Evolutionary conservation across 2,329 filamentous ascomycete genomes (phyloP), one percentile per base, ranked within the genome.

Genomic region (Leptodontidium sp.): DNA sequence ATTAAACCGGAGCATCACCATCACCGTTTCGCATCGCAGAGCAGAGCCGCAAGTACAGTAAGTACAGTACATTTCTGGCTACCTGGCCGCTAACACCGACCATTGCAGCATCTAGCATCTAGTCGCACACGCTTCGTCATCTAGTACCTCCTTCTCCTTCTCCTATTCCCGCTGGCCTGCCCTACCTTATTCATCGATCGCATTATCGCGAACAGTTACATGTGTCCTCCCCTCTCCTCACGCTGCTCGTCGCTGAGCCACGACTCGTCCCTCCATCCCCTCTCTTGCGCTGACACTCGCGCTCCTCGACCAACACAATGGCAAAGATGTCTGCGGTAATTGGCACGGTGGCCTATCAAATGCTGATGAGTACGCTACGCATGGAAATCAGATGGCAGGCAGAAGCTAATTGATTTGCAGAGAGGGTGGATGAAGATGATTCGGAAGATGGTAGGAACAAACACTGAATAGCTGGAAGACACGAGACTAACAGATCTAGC

Each of bases 401-500:
- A n/a, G n/a, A 58, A 64, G 68, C 75, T 77, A 70, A 77, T 58
- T 15, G 43, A 68, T 55, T 62, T 61, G 38, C 68, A 79, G 77
- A 73, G 64, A 72, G 77, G 64, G 73, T 71, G 52, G 66, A 73
- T 21, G 77, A 78, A 65, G 77, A 75, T 61, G 73, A 71, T 66
- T 73, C 71, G 38, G 73, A 72, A 47, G 75, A 76, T 67, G 74
- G 77, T 77, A 73, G 61, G 72, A n/a, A 14, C 38, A 17, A 57
- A 8, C 47, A 21, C 29, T 57, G 59, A 52, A 55, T 61, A 61
- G 47, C 35, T 12, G 65, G 57, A 45, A 71, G 59, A 70, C 26
- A 57, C 61, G 15, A 75, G 49, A 70, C 78, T 76, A 66, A 78
- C 64, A 64, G 50, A 64, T 55, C 11, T 61, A 88, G 88, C 90